Conservation (phyloP, 2,329 filamentous ascomycete species). For the Westerdykella ornata region DNA sequence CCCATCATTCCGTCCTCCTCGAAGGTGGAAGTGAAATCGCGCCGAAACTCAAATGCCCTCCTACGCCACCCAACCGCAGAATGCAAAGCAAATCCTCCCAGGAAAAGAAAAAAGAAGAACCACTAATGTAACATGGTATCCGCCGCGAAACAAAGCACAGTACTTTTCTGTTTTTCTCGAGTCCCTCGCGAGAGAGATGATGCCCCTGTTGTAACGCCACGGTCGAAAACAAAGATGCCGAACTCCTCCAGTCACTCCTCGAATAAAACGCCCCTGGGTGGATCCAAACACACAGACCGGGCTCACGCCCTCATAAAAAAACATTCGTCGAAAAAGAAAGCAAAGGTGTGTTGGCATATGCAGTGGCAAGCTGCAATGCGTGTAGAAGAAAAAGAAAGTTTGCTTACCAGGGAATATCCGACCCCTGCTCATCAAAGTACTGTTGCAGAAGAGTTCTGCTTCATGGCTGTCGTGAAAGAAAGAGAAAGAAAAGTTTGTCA, state of each 20-base stretch:
- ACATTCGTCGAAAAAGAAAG: constrained; percentile 9
- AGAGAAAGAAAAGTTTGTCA: not conserved
- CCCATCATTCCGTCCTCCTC: too few species aligned
- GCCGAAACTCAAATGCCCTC: too few species aligned
- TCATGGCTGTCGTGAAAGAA: not conserved
- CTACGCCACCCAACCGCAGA: too few species aligned
- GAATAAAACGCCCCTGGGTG: not conserved
- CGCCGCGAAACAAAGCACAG: too few species aligned
- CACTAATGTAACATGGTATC: too few species aligned
- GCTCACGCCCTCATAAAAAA: constrained; percentile 3
- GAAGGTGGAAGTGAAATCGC: not conserved
- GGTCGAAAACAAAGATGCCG: constrained; percentile 3
- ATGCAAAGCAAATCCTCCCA: too few species aligned
- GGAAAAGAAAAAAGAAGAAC: too few species aligned
- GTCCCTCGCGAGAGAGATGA: constrained; percentile 7
- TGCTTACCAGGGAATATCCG: too few species aligned
- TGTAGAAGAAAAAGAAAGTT: not conserved
- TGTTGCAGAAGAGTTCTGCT: not conserved
- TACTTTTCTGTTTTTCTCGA: too few species aligned
- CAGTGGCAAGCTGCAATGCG: not conserved
- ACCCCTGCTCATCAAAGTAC: not conserved
- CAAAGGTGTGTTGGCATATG: not conserved
- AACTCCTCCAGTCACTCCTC: constrained; percentile 4
- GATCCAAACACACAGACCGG: not conserved
- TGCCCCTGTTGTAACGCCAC: constrained; percentile 9